phyloP scores from a whole-genome alignment of 441 rosid genomes.

The Croton laevigatus region DNA sequence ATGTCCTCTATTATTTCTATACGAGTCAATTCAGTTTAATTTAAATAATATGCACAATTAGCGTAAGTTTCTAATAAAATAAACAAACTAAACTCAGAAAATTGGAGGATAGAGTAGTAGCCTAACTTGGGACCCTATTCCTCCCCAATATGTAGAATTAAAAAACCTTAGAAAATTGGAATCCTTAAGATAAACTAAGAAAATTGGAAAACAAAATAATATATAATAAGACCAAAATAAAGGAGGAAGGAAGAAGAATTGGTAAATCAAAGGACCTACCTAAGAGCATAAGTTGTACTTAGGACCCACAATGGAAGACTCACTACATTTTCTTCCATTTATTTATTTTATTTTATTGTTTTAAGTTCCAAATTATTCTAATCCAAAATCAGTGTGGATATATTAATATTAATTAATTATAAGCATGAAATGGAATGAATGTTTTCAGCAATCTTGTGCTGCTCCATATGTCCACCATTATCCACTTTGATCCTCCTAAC shows the following conservation, averaged over 20 bases:
- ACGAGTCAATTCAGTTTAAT: no score
- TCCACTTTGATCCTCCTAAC: not conserved
- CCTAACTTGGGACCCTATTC: no score
- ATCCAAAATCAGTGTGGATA: not conserved
- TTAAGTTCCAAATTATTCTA: not conserved
- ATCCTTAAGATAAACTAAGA: no score
- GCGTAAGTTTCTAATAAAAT: no score
- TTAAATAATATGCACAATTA: no score
- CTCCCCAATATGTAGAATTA: no score
- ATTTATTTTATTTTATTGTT: not conserved
- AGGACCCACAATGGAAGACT: conserved; percentile 24
- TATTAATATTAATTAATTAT: not conserved
- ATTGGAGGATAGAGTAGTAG: no score
- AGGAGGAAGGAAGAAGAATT: not conserved
- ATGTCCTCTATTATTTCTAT: no score
- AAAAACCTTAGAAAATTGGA: no score
- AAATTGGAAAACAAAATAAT: not conserved
- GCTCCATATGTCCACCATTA: conserved; percentile 5
- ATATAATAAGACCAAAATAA: no score
- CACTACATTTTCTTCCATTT: not conserved
- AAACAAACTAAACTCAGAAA: no score
- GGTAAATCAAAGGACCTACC: conserved; percentile 7
- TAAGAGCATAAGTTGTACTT: not conserved
- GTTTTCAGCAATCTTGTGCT: conserved; percentile 9
- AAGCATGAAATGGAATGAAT: not conserved